Evolutionary conservation across 495 filamentous ascomycete species (phyloP), one percentile per base, ranked within the genome.

Genomic region (Monascus purpureus): DNA sequence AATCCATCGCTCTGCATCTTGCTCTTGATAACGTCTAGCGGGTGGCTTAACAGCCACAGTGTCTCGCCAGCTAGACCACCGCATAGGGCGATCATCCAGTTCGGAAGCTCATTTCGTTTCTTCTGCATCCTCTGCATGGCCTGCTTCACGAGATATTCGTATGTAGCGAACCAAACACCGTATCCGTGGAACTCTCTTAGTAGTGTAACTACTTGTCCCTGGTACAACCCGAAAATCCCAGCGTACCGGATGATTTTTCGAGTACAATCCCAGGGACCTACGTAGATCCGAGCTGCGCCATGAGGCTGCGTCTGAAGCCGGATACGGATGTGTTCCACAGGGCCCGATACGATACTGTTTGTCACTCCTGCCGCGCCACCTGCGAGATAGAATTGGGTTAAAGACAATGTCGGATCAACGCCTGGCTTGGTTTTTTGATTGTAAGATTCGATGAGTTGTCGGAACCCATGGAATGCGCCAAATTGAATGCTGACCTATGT

Each of bases 1-100:
- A 95, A 85, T 13, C 82, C 87, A 64, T 97, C 90, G 39, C 75
- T 92, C 70, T 97, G 90, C 88, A 96, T 93, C 74, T 93, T 95
- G 57, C 83, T 93, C 80, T 97, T 97, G 52, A 97, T 61, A 17
- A 96, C 90, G 57, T 97, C 90, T 35, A 97, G 76, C 15, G 90
- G 90, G 54, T 97, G 96, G 46, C 82, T 90, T 23, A 66, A 67
- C 40, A 97, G 52, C 90, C 90, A 97, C 25, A 97, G 66, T 15
- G 75, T 82, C 67, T 97, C 90, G 38, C 90, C 90, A 1, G 90
- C 90, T 32, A 96, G 52, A 25, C 90, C 90, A 41, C 90, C 90
- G 50, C 94, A 96, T 6, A 80, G 61, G 12, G 90, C 92, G 26
- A 97, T 72, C 59, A 93, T 94, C 52, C 75, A 73, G 37, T 70